Evolutionary conservation across 192 early-diverging fungal genomes (phyloP).

Genomic region (Phycomyces blakesleeanus): DNA sequence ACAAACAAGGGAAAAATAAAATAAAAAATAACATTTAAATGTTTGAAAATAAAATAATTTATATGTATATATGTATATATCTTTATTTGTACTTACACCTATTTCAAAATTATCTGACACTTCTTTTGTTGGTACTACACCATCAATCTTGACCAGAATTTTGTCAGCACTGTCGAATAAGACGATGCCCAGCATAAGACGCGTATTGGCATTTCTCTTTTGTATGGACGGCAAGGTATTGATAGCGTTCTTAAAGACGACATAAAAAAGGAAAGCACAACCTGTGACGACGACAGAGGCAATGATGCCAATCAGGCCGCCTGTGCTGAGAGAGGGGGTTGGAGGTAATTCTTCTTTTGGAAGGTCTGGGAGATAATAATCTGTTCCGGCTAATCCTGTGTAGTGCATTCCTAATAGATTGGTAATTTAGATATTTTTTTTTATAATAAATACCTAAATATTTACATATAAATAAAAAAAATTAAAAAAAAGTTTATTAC

Average conservation of each 20-base stretch:
- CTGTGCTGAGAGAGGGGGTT: slow-evolving; percentile 4
- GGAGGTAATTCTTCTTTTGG: slow-evolving; percentile 6
- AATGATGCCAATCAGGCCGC: slow-evolving; percentile 20
- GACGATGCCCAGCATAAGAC: slow-evolving; percentile 28
- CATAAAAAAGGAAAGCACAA: slow-evolving; percentile 15
- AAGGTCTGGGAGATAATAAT: slow-evolving; percentile 21
- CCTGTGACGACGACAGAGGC: slow-evolving; percentile 20
- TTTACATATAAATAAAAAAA: slow-evolving; percentile 5
- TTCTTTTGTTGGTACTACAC: slow-evolving; percentile 34
- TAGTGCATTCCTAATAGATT: slow-evolving; percentile 35
- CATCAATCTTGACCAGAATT: slow-evolving; percentile 37
- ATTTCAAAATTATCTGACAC: slow-evolving; percentile 20
- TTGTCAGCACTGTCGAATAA: slow-evolving; percentile 30
- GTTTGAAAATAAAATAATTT: too few relatives aligned
- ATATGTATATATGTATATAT: too few relatives aligned
- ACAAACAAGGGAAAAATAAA: background rate
- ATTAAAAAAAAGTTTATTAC: slow-evolving; percentile 10
- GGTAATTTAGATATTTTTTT: too few relatives aligned
- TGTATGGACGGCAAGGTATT: background rate
- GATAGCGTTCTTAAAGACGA: slow-evolving; percentile 7
- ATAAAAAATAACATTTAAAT: background rate
- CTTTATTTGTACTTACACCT: slow-evolving; percentile 27
- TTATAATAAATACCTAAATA: too few relatives aligned
- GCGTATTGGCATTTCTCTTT: slow-evolving; percentile 13
- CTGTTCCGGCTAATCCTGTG: slow-evolving; percentile 32